These are phyloP conservation scores for Elsinoe arachidis DNA, from an alignment of 2,329 filamentous ascomycete genomes.

Conservation along the genomic window DNA sequence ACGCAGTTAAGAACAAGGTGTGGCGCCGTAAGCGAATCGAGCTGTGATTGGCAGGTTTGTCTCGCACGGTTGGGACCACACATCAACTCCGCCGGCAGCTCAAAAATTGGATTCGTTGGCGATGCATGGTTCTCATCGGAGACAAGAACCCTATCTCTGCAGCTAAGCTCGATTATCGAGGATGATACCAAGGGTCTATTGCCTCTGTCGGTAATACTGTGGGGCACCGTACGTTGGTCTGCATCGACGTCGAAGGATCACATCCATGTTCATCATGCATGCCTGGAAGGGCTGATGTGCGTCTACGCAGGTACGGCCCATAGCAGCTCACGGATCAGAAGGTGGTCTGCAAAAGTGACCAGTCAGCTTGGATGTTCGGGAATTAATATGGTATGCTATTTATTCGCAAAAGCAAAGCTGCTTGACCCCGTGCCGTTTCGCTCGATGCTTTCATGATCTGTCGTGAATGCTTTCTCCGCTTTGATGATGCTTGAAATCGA, in stretches of 20 bases:
- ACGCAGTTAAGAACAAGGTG: conserved; percentile 1
- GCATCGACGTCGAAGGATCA: neutral
- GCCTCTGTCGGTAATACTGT: neutral
- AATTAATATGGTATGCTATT: neutral
- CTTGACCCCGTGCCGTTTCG: neutral
- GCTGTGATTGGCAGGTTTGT: neutral
- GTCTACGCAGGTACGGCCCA: neutral
- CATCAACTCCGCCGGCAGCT: neutral
- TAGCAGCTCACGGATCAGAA: neutral
- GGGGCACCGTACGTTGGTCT: neutral
- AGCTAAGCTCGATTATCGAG: neutral
- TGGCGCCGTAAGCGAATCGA: conserved; percentile 2
- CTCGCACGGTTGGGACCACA: neutral
- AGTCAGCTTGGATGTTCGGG: neutral
- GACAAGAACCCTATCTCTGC: neutral
- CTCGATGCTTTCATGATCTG: conserved; percentile 1
- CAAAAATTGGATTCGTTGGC: neutral
- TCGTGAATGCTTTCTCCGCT: neutral
- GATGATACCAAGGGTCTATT: neutral
- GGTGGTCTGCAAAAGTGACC: neutral
- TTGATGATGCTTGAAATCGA: neutral
- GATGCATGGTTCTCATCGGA: neutral
- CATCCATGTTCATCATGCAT: neutral
- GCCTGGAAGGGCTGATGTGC: neutral
- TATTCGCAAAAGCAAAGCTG: neutral